phyloP scores from a whole-genome alignment of 1,139 yeast genomes.

The Zygoascus meyerae region DNA sequence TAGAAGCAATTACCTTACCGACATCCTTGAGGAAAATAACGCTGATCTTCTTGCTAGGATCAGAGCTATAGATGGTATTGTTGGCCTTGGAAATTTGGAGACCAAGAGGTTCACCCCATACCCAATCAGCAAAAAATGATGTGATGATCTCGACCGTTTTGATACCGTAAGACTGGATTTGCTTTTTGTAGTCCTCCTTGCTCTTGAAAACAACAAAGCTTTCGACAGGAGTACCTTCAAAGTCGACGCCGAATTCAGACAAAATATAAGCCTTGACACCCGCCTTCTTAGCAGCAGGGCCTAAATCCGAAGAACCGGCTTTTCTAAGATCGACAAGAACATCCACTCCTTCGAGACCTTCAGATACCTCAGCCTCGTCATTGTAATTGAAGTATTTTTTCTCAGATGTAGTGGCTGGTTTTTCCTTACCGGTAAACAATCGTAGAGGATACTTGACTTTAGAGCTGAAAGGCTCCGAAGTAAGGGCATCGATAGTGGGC shows the following conservation, averaged over 20 bases:
- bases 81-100: conserved; percentile 9
- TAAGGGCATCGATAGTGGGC: conserved; percentile 43
- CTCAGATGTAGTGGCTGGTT: conserved; percentile 32
- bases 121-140: conserved; percentile 40
- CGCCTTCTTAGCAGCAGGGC: conserved; percentile 38
- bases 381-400: conserved; percentile 23
- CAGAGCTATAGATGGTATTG: conserved; percentile 30
- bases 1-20: conserved; percentile 44
- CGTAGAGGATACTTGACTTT: conserved; percentile 47
- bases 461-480: conserved; percentile 39
- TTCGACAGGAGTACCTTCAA: conserved; percentile 33
- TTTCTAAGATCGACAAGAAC: conserved; percentile 44
- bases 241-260: conserved; percentile 55
- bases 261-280: conserved; percentile 53
- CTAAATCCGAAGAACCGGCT: conserved; percentile 30
- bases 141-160: conserved; percentile 48
- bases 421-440: conserved; percentile 45
- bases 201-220: conserved; percentile 30
- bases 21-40: conserved; percentile 42
- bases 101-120: conserved; percentile 12
- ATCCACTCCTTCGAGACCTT: conserved; percentile 42
- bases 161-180: conserved; percentile 43
- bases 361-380: conserved; percentile 32
- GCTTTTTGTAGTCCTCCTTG: conserved; percentile 40
- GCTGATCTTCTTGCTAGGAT: conserved; percentile 35